phyloP scores from a whole-genome alignment of 192 early-diverging fungal genomes.

The Spizellomyces sp. region DNA sequence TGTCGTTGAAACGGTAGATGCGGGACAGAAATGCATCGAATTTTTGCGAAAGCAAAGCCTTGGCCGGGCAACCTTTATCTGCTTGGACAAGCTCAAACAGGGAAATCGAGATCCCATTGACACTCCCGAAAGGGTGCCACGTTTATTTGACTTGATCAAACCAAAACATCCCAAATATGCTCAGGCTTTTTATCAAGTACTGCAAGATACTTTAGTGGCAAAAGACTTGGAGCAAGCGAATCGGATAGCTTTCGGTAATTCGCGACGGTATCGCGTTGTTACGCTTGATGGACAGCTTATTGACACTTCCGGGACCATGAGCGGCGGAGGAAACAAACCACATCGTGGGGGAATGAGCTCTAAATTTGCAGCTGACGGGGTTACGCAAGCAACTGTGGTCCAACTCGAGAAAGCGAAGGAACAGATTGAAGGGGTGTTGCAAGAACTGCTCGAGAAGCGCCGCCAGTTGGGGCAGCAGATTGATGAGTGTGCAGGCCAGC shows the following conservation, averaged over 20 bases:
- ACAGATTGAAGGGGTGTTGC: slow-evolving; percentile 12
- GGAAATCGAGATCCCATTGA: slow-evolving; percentile 52
- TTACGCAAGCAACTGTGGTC: slow-evolving; percentile 38
- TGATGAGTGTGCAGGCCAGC: slow-evolving; percentile 8
- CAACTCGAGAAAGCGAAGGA: slow-evolving; percentile 49
- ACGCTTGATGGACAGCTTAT: slow-evolving; percentile 91
- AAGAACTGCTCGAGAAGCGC: neutral
- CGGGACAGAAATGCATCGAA: slow-evolving; percentile 88
- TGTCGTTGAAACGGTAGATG: slow-evolving; percentile 86
- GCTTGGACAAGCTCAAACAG: slow-evolving; percentile 72
- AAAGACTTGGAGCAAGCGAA: slow-evolving; percentile 81
- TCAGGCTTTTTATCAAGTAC: slow-evolving; percentile 83
- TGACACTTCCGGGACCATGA: slow-evolving; percentile 90
- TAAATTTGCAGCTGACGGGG: slow-evolving; percentile 45
- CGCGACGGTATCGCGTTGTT: slow-evolving; percentile 85
- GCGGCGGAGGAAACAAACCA: slow-evolving; percentile 80
- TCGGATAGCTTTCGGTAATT: slow-evolving; percentile 80
- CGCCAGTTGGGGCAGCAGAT: slow-evolving; percentile 23
- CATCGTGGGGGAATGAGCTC: slow-evolving; percentile 89
- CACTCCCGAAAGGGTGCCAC: slow-evolving; percentile 76
- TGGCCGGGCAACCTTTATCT: slow-evolving; percentile 83
- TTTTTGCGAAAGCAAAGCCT: slow-evolving; percentile 81
- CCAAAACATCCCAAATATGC: slow-evolving; percentile 72
- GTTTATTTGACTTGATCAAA: slow-evolving; percentile 88
- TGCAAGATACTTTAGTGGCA: slow-evolving; percentile 89